Base-by-base conservation (phyloP, 352 stramenopile genomes). In the Pythium oligandrum region DNA sequence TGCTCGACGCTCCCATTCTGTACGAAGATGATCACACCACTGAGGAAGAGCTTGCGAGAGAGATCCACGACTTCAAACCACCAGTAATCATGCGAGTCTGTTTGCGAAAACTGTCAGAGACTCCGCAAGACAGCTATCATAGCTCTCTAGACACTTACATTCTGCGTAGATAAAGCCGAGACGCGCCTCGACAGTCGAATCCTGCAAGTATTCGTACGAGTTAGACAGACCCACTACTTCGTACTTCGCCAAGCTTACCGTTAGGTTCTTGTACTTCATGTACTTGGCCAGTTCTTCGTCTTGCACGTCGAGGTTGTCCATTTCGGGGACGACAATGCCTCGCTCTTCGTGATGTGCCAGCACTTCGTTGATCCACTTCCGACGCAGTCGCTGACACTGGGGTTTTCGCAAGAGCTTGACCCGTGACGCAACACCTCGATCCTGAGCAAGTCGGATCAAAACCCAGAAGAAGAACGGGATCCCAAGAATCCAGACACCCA, bases 41-140 rank as follows among this genome's bases (percentile, higher is more conserved):
- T 89, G 38, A 91, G 44, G 49, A 89, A 88, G 30, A 91, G 68
- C 57, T 91, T 91, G 35, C 81, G 69, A 11, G 79, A 84, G 10
- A 91, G 63, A 57, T 91, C 81, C 34, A 91, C 64, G 31, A 88
- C 81, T 61, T 91, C 81, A 59, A 89, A 91, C 81, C 81, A 91
- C 81, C 81, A 91, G 43, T 82, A 89, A 31, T 71, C 53, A 34
- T 78, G 58, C 0, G 66, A 70, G 63, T 90, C 79, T 90, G 48
- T 26, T 26, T 4, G 11, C 26, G 4, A 55, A n/a, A 40, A 26
- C 17, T 26, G 17, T 26, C 17, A 26, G 17, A 26, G 17, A 26
- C 17, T 26, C 17, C 17, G 17, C 17, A 26, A 0, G 17, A 26
- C 17, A 26, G 17, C 17, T 26, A 26, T 26, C 17, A 26, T 26